phyloP scores from a whole-genome alignment of 352 stramenopile species.

The Paralagenidium karlingii region DNA sequence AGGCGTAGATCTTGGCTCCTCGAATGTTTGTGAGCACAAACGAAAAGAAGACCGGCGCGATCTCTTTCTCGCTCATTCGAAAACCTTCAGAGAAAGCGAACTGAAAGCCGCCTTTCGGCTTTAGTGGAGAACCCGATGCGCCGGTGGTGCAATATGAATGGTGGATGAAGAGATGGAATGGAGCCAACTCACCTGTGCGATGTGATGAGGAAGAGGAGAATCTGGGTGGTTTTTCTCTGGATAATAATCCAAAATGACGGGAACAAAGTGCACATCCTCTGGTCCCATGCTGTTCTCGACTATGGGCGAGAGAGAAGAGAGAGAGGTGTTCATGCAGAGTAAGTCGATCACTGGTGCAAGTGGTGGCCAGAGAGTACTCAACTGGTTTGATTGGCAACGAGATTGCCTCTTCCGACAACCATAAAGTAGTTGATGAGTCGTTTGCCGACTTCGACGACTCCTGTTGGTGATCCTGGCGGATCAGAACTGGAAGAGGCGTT shows the following conservation, averaged over 20 bases:
- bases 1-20: slow-evolving; percentile 71
- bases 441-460: slow-evolving; percentile 61
- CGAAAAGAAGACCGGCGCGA: slow-evolving; percentile 55
- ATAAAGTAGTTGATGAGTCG: slow-evolving; percentile 79
- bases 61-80: slow-evolving; percentile 36
- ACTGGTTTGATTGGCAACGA: slow-evolving; percentile 54
- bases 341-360: no score
- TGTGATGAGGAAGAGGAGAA: slow-evolving; percentile 38
- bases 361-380: no score
- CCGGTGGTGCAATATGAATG: neutral
- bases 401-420: slow-evolving; percentile 42
- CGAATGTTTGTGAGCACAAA: slow-evolving; percentile 79
- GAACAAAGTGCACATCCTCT: slow-evolving; percentile 55
- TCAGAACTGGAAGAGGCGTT: slow-evolving; percentile 4
- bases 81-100: slow-evolving; percentile 77
- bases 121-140: neutral
- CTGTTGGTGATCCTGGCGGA: slow-evolving; percentile 23
- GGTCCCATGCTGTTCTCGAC: slow-evolving; percentile 63
- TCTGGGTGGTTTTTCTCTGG: slow-evolving; percentile 47
- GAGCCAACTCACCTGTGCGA: no score
- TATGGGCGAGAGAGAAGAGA: no score
- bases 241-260: slow-evolving; percentile 47
- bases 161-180: neutral
- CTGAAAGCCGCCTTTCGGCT: no score
- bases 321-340: no score